Conservation (phyloP, 129 eudicot species). For the Saposhnikovia divaricata region DNA sequence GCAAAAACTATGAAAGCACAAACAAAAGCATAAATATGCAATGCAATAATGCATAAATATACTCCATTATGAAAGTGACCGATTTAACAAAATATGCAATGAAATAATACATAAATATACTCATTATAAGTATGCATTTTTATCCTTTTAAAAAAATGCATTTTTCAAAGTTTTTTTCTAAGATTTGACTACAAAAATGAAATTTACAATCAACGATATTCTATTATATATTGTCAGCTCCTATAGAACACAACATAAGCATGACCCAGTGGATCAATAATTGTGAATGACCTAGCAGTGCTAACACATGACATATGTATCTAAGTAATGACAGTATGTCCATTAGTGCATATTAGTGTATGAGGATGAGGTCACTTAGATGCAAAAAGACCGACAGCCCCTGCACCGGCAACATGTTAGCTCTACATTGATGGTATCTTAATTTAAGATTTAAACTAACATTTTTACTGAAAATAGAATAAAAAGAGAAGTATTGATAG, state of each 20-base stretch:
- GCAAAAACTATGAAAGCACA: neutral
- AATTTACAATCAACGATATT: neutral
- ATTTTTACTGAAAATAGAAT: neutral
- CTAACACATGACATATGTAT: neutral
- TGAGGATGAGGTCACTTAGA: neutral
- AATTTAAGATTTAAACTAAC: neutral
- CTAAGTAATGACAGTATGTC: neutral
- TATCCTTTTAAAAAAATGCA: no score
- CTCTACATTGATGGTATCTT: neutral
- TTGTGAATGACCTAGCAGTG: slow-evolving; percentile 1
- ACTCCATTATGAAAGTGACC: neutral
- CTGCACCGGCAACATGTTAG: neutral
- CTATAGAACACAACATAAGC: neutral
- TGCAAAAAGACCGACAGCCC: neutral
- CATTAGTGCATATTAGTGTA: neutral
- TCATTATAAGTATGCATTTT: neutral
- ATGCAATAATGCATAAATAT: neutral
- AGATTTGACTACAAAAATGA: neutral
- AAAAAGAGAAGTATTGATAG: neutral
- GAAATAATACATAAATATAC: neutral
- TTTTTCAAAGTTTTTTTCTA: neutral
- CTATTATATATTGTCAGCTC: neutral
- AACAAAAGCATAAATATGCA: neutral
- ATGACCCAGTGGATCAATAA: neutral
- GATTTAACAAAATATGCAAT: neutral